Conservation (phyloP, 768 basidiomycete species). For the Lactarius hatsudake region DNA sequence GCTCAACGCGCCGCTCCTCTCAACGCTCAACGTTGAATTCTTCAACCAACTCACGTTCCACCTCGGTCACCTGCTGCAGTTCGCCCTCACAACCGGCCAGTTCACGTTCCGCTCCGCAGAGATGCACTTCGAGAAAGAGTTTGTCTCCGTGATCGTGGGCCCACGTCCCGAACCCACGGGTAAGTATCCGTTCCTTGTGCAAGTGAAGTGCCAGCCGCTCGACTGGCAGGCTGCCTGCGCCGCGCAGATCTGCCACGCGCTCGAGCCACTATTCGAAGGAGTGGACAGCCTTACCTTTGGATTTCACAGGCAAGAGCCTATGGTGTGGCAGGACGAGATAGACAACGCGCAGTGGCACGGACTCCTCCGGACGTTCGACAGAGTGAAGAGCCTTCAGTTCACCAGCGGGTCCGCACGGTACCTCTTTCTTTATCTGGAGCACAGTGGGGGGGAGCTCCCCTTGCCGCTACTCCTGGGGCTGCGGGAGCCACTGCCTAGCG, state of each 20-base stretch:
- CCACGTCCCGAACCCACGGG: no score
- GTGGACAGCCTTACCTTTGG: neutral
- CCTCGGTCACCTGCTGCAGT: neutral
- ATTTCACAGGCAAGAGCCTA: neutral
- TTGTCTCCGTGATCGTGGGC: neutral
- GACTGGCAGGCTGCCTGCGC: neutral
- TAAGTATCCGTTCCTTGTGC: neutral
- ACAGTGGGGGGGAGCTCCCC: neutral
- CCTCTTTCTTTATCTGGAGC: neutral
- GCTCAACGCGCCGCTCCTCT: neutral
- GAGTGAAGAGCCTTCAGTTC: neutral
- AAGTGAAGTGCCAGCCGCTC: neutral
- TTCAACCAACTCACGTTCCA: neutral
- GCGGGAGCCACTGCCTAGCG: neutral
- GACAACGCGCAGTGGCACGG: neutral
- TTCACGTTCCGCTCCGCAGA: neutral
- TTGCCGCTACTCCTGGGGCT: neutral
- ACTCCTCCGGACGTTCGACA: neutral
- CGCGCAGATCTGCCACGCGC: constrained; percentile 1
- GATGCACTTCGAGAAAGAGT: neutral
- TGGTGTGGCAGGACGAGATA: neutral
- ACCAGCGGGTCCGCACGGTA: neutral
- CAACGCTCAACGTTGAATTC: neutral
- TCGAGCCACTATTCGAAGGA: neutral
- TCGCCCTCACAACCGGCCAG: neutral